phyloP scores from a whole-genome alignment of 2,329 filamentous ascomycete species.

The Periconia digitata region DNA sequence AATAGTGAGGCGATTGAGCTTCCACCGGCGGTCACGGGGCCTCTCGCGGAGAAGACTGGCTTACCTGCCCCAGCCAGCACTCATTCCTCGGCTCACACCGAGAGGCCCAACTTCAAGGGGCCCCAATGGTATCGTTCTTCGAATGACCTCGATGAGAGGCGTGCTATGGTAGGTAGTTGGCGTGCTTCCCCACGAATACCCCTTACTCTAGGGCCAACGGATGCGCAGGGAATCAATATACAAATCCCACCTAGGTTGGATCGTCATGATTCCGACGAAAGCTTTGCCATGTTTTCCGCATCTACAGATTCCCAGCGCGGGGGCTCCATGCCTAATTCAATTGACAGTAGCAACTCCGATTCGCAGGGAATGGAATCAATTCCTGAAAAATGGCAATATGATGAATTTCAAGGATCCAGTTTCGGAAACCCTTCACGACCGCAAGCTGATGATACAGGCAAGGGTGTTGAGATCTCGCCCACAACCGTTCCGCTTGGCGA shows the following conservation, averaged over 20 bases:
- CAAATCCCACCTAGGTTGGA: constrained; percentile 39
- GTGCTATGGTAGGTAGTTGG: constrained; percentile 48
- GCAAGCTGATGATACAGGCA: constrained; percentile 13
- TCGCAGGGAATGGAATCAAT: constrained; percentile 26
- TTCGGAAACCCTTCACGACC: constrained; percentile 29
- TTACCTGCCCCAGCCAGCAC: constrained; percentile 8
- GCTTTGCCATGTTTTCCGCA: constrained; percentile 66
- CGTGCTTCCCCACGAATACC: constrained; percentile 53
- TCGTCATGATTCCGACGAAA: constrained; percentile 62
- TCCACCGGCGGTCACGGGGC: constrained; percentile 37
- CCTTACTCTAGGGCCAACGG: constrained; percentile 51
- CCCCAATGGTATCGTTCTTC: constrained; percentile 38
- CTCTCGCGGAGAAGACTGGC: constrained; percentile 12
- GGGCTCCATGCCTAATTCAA: constrained; percentile 56
- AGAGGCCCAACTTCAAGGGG: constrained; percentile 26
- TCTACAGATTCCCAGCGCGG: constrained; percentile 59
- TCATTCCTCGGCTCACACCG: constrained; percentile 11
- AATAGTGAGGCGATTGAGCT: constrained; percentile 39
- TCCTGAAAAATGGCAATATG: constrained; percentile 30
- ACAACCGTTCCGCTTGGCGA: constrained; percentile 26
- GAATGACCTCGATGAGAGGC: constrained; percentile 40
- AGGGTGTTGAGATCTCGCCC: constrained; percentile 29
- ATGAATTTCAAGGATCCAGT: constrained; percentile 31
- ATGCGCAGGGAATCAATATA: constrained; percentile 38
- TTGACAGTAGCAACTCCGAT: constrained; percentile 41